Evolutionary conservation across 257 asterid species (phyloP).

Genomic region (Solanum arcanum): DNA sequence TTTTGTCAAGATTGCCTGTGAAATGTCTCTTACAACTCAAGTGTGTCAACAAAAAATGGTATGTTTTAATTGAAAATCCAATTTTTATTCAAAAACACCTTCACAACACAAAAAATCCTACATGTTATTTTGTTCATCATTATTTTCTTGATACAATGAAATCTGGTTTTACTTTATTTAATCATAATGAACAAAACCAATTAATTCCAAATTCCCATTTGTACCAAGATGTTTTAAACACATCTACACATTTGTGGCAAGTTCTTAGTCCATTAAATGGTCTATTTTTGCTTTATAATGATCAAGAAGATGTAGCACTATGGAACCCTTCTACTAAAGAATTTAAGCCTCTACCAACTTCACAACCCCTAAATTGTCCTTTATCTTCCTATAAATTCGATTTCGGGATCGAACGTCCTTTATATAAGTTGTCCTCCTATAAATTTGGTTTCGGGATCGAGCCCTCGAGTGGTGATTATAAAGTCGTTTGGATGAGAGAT

Average conservation of each 20-base stretch:
- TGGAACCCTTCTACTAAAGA: slow-evolving; percentile 36
- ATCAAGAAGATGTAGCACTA: slow-evolving; percentile 10
- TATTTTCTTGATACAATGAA: slow-evolving; percentile 3
- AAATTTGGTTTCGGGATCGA: slow-evolving; percentile 33
- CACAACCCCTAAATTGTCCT: slow-evolving; percentile 5
- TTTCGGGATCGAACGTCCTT: slow-evolving; percentile 22
- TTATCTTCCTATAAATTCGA: slow-evolving; percentile 13
- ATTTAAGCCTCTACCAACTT: slow-evolving; percentile 23
- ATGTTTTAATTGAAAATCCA: slow-evolving; percentile 19
- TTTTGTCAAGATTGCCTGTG: slow-evolving; percentile 20
- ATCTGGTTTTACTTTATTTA: slow-evolving; percentile 16
- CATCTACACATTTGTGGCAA: slow-evolving; percentile 2
- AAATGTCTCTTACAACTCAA: slow-evolving; percentile 23
- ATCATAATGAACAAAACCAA: neutral
- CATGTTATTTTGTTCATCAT: slow-evolving; percentile 22
- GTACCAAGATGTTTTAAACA: neutral
- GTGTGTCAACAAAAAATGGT: slow-evolving; percentile 31
- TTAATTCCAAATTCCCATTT: neutral
- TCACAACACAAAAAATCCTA: neutral
- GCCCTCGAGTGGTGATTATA: slow-evolving; percentile 16
- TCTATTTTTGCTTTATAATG: slow-evolving; percentile 12
- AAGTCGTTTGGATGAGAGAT: slow-evolving; percentile 22
- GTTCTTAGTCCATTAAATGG: slow-evolving; percentile 37
- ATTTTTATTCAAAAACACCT: slow-evolving; percentile 20
- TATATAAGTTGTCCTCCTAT: neutral